A percentile compares a stretch with the other conserved stretches of the same genome.
These are phyloP conservation scores for Camellia sinensis DNA, from an alignment of 148 eudicot genomes.

Conservation along the genomic window DNA sequence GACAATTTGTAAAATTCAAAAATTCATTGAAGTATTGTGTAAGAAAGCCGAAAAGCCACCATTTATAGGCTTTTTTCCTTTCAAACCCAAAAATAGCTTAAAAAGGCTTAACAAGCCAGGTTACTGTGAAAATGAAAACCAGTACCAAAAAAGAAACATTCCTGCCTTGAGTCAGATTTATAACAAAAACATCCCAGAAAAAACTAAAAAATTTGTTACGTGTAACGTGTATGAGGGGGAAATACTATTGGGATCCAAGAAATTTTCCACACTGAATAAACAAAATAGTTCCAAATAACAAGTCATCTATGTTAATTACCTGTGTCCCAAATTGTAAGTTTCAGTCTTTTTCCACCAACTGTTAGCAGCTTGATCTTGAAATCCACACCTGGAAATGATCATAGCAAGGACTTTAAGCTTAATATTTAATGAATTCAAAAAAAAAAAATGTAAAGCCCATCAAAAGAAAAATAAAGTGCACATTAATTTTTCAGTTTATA, in stretches of 20 bases:
- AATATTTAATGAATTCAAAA: not conserved
- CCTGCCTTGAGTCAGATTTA: no score
- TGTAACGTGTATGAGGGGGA: not conserved
- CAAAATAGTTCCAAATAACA: no score
- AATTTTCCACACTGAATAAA: slow-evolving; percentile 28
- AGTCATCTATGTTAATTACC: no score
- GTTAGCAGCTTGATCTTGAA: slow-evolving; percentile 61
- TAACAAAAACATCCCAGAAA: not conserved
- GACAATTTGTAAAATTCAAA: no score
- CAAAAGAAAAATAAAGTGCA: not conserved
- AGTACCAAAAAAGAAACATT: not conserved
- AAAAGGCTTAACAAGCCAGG: no score
- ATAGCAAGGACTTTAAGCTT: not conserved
- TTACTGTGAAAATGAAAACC: no score
- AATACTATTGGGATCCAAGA: not conserved
- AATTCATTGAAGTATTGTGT: no score
- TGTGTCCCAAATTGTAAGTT: slow-evolving; percentile 67
- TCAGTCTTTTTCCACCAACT: slow-evolving; percentile 43
- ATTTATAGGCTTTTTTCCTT: no score
- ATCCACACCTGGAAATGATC: slow-evolving; percentile 52
- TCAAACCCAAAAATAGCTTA: no score
- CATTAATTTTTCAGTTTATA: no score
- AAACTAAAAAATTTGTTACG: not conserved
- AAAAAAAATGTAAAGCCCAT: not conserved
- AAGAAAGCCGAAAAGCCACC: no score